Conservation (phyloP, 2,329 filamentous ascomycete species). For the Stemphylium beticola region DNA sequence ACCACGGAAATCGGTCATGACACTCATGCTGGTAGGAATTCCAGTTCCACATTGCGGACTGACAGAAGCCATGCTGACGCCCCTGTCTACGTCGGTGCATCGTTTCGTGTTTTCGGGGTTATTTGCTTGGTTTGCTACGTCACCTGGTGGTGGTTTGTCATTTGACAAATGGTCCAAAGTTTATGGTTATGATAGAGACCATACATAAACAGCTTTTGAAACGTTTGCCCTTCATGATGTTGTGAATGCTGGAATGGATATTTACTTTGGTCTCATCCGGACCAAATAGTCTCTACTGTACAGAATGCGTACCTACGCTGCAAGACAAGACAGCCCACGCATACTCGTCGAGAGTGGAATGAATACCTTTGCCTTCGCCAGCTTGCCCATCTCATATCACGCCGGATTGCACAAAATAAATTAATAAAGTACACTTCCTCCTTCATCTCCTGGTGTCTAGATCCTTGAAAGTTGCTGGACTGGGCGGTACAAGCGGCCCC, state of each 20-base stretch:
- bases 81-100: no score
- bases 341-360: conserved; percentile 15
- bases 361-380: conserved; percentile 2
- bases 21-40: no score
- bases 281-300: background rate
- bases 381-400: conserved; percentile 1
- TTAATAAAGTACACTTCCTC: background rate
- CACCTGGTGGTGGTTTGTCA: no score
- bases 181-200: no score
- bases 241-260: background rate
- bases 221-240: background rate
- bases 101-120: no score
- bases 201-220: no score
- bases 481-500: conserved; percentile 43
- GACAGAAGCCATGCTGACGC: no score
- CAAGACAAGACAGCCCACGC: background rate
- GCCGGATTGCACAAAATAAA: background rate
- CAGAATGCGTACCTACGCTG: conserved; percentile 1
- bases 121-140: no score
- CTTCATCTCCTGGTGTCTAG: conserved; percentile 12
- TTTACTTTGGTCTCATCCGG: background rate
- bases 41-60: no score
- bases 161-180: no score
- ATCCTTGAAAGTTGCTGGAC: conserved; percentile 32
- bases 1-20: no score